Conservation (phyloP, 78 protist genomes). For the Guillardia theta region DNA sequence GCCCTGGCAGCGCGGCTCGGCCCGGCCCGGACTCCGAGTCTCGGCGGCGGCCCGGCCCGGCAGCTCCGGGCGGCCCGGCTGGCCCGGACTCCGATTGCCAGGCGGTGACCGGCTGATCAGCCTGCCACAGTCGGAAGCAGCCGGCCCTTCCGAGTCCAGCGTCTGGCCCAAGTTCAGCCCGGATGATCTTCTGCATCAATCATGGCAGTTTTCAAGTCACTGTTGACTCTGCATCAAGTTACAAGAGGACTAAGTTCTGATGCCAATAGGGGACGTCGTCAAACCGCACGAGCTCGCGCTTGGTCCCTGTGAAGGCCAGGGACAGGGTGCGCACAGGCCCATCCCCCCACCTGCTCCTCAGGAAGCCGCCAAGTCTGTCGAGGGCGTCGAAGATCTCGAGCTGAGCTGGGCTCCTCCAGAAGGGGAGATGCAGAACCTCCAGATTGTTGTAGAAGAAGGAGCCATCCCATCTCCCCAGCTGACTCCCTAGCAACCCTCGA, state of each 20-base stretch:
- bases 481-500: neutral
- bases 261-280: neutral
- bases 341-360: neutral
- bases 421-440: neutral
- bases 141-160: no score
- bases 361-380: neutral
- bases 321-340: conserved; percentile 3
- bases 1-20: no score
- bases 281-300: neutral
- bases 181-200: no score
- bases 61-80: no score
- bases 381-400: neutral
- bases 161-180: no score
- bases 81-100: no score
- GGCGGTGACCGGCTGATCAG: no score
- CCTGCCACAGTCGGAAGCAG: no score
- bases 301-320: neutral
- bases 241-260: neutral
- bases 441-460: conserved; percentile 11
- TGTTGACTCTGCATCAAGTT: no score
- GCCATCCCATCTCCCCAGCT: neutral
- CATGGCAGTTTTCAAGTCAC: no score
- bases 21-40: no score
- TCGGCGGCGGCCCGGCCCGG: no score
- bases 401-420: neutral